Conservation (phyloP, 78 protist species). For the Paulinella micropora region DNA sequence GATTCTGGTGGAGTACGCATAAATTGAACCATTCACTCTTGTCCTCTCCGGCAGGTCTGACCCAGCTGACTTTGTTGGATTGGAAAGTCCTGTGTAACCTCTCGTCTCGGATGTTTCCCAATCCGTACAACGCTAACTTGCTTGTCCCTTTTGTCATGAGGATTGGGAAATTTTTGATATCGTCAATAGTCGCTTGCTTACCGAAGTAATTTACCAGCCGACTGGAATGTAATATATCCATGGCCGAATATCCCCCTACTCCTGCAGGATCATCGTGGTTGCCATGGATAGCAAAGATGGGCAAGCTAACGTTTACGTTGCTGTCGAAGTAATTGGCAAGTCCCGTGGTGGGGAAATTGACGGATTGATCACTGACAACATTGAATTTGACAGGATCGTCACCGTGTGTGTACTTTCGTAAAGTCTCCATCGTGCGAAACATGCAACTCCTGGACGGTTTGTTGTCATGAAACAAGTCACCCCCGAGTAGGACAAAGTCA, state of each 20-base stretch:
- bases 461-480: slow-evolving; percentile 94
- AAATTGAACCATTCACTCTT: slow-evolving; percentile 78
- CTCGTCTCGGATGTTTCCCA: slow-evolving; percentile 88
- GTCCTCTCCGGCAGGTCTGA: slow-evolving; percentile 48
- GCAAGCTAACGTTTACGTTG: slow-evolving; percentile 79
- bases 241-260: slow-evolving; percentile 1
- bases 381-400: slow-evolving; percentile 31
- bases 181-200: slow-evolving; percentile 40
- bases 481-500: slow-evolving; percentile 86
- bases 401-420: slow-evolving; percentile 73
- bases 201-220: slow-evolving; percentile 83
- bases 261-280: slow-evolving; percentile 98
- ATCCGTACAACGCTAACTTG: slow-evolving; percentile 81
- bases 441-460: slow-evolving; percentile 72
- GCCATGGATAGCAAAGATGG: slow-evolving; percentile 92
- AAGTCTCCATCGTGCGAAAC: slow-evolving; percentile 48
- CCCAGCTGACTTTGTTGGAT: slow-evolving; percentile 32
- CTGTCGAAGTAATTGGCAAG: slow-evolving; percentile 80
- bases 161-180: slow-evolving; percentile 66
- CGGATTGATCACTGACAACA: slow-evolving; percentile 11
- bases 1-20: slow-evolving; percentile 82
- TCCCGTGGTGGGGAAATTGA: slow-evolving; percentile 17
- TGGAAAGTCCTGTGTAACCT: slow-evolving; percentile 63
- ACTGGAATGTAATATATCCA: not conserved
- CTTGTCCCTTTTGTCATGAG: slow-evolving; percentile 36